Percentiles rank a stretch among this genome's conserved stretches.
Conservation (phyloP, 805 yeast genomes). For the Candida chilensis region DNA sequence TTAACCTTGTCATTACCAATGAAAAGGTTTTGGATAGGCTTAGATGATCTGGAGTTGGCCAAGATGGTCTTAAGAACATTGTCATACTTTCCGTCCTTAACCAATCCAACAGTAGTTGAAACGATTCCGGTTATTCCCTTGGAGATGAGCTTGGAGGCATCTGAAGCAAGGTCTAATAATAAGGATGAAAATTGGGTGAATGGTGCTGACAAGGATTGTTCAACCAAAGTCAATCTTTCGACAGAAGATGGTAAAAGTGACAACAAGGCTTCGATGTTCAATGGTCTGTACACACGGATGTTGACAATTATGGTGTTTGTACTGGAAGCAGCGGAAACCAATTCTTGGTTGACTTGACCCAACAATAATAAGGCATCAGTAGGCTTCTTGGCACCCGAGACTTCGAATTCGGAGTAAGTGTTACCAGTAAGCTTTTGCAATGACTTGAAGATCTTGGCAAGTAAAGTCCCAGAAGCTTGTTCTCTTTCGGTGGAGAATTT, state of each 20-base stretch:
- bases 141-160: slow-evolving; percentile 34
- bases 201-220: slow-evolving; percentile 42
- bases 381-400: slow-evolving; percentile 28
- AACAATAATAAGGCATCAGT: slow-evolving; percentile 49
- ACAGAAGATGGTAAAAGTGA: slow-evolving; percentile 43
- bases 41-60: slow-evolving; percentile 37
- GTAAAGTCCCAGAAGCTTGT: no score
- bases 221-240: slow-evolving; percentile 50
- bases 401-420: slow-evolving; percentile 29
- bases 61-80: slow-evolving; percentile 39
- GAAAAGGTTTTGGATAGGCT: slow-evolving; percentile 55
- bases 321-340: slow-evolving; percentile 26
- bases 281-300: slow-evolving; percentile 68
- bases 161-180: slow-evolving; percentile 66
- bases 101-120: slow-evolving; percentile 45
- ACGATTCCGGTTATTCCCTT: slow-evolving; percentile 42
- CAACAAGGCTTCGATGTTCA: slow-evolving; percentile 44
- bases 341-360: slow-evolving; percentile 43
- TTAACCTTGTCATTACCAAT: slow-evolving; percentile 38
- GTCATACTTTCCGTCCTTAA: slow-evolving; percentile 21
- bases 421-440: slow-evolving; percentile 12
- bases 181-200: slow-evolving; percentile 44
- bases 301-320: slow-evolving; percentile 39
- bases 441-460: no score
- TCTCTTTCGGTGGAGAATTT: no score